Base-by-base conservation (phyloP, 805 yeast species). In the Alloascoidea africana region DNA sequence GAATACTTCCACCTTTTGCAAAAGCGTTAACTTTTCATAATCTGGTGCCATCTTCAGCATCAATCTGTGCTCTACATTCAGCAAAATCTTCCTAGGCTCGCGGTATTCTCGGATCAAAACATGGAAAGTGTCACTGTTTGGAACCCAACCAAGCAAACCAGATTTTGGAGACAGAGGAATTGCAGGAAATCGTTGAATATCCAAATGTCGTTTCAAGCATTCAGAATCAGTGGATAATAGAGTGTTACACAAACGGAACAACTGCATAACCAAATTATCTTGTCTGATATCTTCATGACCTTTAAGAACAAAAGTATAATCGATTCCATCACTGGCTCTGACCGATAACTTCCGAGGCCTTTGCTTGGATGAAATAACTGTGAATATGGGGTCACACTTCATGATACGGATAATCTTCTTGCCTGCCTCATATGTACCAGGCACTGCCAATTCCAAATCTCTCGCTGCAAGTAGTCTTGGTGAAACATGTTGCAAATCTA, bases 241-340 rank as follows among this genome's bases (percentile, higher is more conserved):
- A 0, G 96, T 86, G 53, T 93, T 91, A 2, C 91, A 97, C 51
- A 91, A 65, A 1, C 97, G 97, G 57, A 91, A 89, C 47, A 91
- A 63, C 58, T 91, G 99, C 98, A 91, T 91, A 17, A 89, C 99
- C 55, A 93, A 67, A 50, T 85, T 84, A 60, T 91, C 99, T 55
- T 91, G 99, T 51, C 99, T 73, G 38, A 91, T 84, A 65, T 91
- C 99, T 60, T 91, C 99, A 52, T 91, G 97, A 1, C 97, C 98
- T 58, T 91, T 91, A 50, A 91, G 64, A 2, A 67, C 60, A 56
- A 74, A 93, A 48, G 72, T 81, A 53, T 93, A 86, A 32, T 79
- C 83, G 50, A 81, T 83, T 42, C 98, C 98, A 56, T 91, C 96
- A 48, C 83, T 80, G 6, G 97, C 98, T 43, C 68, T 65, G 36